Base-by-base conservation (phyloP, 768 basidiomycete genomes). In the Coprinellus aureogranulatus region DNA sequence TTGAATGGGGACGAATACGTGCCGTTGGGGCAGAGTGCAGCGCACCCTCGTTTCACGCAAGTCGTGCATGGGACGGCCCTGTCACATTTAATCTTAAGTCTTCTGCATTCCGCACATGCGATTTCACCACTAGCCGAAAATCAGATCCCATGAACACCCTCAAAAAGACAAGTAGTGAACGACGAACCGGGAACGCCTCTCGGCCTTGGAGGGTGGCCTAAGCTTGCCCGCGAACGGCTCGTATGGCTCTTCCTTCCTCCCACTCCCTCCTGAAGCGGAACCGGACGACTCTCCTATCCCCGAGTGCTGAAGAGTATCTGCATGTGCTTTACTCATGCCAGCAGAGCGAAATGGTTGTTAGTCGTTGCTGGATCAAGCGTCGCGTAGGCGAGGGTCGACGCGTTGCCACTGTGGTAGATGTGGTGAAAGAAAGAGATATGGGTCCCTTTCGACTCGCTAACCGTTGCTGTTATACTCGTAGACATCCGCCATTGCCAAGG, bases 21-120 rank as follows among this genome's bases (percentile, higher is more conserved):
- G 79, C 82, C 79, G 61, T 82, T 83, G 14, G 82, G 81, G 64
- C 81, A 83, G 20, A 84, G 68, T 1, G 75, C 74, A 37, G 65
- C 69, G 62, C 81, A 83, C 9, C 81, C 81, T 62, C 81, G 73
- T 62, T 78, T 81, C 16, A 81, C 70, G 57, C 81, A 83, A 34
- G 82, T 80, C 16, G 79, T 74, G 57, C 77, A 79, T 22, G 79
- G 76, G 9, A 80, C 65, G 3, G 62, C 71, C 53, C 65, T 72
- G 63, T 75, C 73, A 54, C 74, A 76, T 23, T 69, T 68, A 59
- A 78, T 75, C 64, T 79, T 80, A 18, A 80, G 66, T 54, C 77
- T 65, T 20, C 76, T 70, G 59, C 79, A 79, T 57, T 78, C 76
- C 26, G 77, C 74, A 58, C 76, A 78, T 3, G 76, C 75, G 31